A percentile compares a stretch with the other conserved stretches of the same genome.
Evolutionary conservation across 2,329 filamentous ascomycete species (phyloP).

Genomic region (Coleophoma cylindrospora): DNA sequence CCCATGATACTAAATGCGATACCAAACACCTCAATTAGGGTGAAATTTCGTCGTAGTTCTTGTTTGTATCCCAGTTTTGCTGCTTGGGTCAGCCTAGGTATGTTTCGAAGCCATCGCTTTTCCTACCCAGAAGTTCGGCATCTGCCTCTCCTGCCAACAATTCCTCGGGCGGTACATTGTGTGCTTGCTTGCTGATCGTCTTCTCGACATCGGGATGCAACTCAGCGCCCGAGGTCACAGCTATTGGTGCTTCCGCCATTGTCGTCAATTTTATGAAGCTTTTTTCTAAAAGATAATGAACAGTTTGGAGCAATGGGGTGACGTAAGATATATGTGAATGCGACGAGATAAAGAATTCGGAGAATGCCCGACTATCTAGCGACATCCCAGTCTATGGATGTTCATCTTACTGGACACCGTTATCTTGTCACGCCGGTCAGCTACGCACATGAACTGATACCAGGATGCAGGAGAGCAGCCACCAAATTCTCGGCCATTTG

Average conservation of each 20-base stretch:
- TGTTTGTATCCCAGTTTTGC: slow-evolving; percentile 40
- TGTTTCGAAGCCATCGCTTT: not conserved
- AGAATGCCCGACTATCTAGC: no score
- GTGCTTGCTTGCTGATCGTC: slow-evolving; percentile 9
- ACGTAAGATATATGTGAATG: no score
- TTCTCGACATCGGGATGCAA: slow-evolving; percentile 17
- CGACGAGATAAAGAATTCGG: no score
- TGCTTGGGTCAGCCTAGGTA: not conserved
- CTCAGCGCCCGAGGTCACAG: not conserved
- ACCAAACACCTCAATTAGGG: slow-evolving; percentile 57
- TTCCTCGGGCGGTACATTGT: slow-evolving; percentile 12
- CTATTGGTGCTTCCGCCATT: slow-evolving; percentile 3
- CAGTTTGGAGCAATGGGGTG: not conserved
- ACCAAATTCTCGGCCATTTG: no score
- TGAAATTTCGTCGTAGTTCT: slow-evolving; percentile 56
- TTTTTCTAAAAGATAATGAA: no score
- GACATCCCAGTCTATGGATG: no score
- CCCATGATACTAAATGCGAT: slow-evolving; percentile 58
- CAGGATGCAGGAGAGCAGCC: no score
- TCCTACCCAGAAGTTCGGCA: slow-evolving; percentile 25
- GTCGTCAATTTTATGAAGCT: not conserved
- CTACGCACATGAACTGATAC: no score
- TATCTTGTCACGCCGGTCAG: no score
- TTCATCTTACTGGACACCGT: no score
- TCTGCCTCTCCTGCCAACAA: slow-evolving; percentile 23